Percentiles rank a stretch among this genome's conserved stretches.
Evolutionary conservation across 192 early-diverging fungal genomes (phyloP).

Genomic region (Paraglomus brasilianum): DNA sequence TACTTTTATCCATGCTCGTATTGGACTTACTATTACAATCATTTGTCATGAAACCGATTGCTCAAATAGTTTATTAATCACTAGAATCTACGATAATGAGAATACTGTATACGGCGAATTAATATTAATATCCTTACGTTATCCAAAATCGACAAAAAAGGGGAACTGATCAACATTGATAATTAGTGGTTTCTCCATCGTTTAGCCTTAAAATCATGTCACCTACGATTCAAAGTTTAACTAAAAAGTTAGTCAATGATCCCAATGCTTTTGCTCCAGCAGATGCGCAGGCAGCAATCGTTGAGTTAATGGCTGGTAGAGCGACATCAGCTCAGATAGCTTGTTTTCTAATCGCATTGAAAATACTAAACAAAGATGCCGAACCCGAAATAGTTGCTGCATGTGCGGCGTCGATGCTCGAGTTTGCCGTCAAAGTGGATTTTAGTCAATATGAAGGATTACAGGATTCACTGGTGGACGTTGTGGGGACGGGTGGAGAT

Average conservation of each 20-base stretch:
- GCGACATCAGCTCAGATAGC: slow-evolving; percentile 84
- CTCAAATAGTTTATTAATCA: too few relatives aligned
- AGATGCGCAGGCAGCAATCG: slow-evolving; percentile 58
- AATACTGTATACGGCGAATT: too few relatives aligned
- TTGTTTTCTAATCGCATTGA: slow-evolving; percentile 81
- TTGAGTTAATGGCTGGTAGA: slow-evolving; percentile 74
- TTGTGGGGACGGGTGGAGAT: slow-evolving; percentile 99
- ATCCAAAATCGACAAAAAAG: too few relatives aligned
- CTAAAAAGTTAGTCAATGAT: slow-evolving; percentile 65
- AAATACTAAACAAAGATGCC: slow-evolving; percentile 65
- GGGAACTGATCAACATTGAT: too few relatives aligned
- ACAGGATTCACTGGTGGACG: slow-evolving; percentile 69
- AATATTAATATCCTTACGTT: too few relatives aligned
- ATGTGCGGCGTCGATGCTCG: slow-evolving; percentile 70
- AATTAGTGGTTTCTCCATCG: too few relatives aligned
- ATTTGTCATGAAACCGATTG: too few relatives aligned
- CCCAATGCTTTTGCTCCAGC: slow-evolving; percentile 60
- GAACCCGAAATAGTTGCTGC: slow-evolving; percentile 80
- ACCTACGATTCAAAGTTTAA: slow-evolving; percentile 43
- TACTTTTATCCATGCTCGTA: too few relatives aligned
- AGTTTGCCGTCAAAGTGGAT: slow-evolving; percentile 59
- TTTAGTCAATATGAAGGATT: slow-evolving; percentile 47
- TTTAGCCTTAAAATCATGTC: slow-evolving; percentile 16
- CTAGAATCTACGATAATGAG: too few relatives aligned
- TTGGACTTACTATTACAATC: too few relatives aligned